These are phyloP conservation scores for Rosa lucieae DNA, from an alignment of 306 rosid genomes.

Conservation along the genomic window DNA sequence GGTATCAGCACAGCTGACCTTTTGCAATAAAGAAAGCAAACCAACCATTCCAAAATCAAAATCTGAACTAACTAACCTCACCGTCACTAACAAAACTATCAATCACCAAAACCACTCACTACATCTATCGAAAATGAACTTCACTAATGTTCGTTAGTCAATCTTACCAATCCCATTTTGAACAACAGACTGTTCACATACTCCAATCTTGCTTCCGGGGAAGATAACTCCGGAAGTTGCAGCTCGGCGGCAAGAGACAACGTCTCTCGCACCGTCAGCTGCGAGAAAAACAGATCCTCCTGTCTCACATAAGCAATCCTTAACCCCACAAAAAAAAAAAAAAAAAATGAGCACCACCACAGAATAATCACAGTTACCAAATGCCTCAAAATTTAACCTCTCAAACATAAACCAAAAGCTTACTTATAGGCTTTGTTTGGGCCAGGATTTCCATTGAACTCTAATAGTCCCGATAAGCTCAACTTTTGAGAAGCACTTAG, in stretches of 20 bases:
- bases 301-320: slow-evolving; percentile 95
- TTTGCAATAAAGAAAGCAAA: slow-evolving; percentile 31
- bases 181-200: slow-evolving; percentile 75
- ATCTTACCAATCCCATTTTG: slow-evolving; percentile 81
- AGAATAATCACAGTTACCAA: neutral
- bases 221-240: slow-evolving; percentile 65
- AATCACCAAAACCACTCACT: neutral
- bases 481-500: slow-evolving; percentile 59
- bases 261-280: slow-evolving; percentile 89
- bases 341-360: slow-evolving; percentile 4
- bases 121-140: neutral
- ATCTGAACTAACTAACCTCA: neutral
- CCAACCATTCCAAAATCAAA: slow-evolving; percentile 8
- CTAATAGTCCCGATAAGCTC: slow-evolving; percentile 72
- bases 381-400: neutral
- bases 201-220: slow-evolving; percentile 70
- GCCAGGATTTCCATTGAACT: slow-evolving; percentile 68
- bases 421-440: slow-evolving; percentile 68
- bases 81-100: neutral
- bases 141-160: neutral
- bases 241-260: slow-evolving; percentile 81
- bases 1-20: slow-evolving; percentile 91
- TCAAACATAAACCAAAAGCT: neutral
- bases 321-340: neutral
- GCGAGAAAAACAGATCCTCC: slow-evolving; percentile 93